These are phyloP conservation scores for Thermothielavioides terrestris DNA, from an alignment of 495 filamentous ascomycete genomes.

Conservation along the genomic window DNA sequence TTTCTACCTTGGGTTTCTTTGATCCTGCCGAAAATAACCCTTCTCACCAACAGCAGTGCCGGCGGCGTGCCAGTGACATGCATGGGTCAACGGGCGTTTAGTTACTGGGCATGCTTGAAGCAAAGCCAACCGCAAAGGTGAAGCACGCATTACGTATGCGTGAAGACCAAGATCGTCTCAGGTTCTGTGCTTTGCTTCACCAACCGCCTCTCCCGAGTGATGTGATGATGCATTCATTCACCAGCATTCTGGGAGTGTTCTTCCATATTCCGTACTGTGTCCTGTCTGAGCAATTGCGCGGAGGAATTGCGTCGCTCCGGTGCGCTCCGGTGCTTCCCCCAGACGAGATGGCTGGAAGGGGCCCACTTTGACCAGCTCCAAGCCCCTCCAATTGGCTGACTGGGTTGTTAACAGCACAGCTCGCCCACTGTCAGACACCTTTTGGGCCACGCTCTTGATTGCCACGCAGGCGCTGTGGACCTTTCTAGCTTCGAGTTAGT, in stretches of 20 bases:
- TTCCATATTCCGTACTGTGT: too few relatives aligned
- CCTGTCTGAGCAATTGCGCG: background rate
- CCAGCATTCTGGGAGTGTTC: too few relatives aligned
- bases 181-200: background rate
- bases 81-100: too few relatives aligned
- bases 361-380: background rate
- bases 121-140: background rate
- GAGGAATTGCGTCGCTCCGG: constrained; percentile 1
- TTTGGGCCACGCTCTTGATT: background rate
- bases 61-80: too few relatives aligned
- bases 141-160: background rate
- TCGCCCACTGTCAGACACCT: background rate
- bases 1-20: too few relatives aligned
- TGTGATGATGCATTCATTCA: too few relatives aligned
- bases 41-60: too few relatives aligned
- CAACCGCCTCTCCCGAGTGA: too few relatives aligned
- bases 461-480: constrained; percentile 1
- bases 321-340: background rate
- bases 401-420: background rate
- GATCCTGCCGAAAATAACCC: too few relatives aligned
- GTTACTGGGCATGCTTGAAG: too few relatives aligned
- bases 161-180: background rate
- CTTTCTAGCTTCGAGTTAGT: background rate
- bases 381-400: background rate
- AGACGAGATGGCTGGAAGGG: background rate